phyloP scores from a whole-genome alignment of 345 rosid species.

The Salix brachista region DNA sequence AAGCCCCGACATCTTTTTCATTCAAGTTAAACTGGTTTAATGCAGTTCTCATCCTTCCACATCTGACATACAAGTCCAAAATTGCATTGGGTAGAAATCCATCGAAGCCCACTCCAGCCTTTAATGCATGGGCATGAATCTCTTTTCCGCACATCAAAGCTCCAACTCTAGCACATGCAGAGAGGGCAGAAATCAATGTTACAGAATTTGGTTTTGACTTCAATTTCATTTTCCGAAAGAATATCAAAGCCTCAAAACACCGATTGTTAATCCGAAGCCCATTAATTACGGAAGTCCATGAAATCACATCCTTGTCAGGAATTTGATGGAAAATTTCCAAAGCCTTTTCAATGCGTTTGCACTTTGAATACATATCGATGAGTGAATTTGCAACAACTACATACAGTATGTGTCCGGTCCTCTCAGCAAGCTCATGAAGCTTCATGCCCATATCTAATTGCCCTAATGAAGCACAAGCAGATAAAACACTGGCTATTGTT shows the following conservation, averaged over 20 bases:
- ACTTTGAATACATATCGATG: constrained; percentile 33
- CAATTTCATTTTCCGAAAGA: constrained; percentile 21
- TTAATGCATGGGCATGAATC: constrained; percentile 28
- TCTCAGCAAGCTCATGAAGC: constrained; percentile 25
- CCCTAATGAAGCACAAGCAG: constrained; percentile 24
- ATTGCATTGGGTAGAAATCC: constrained; percentile 30
- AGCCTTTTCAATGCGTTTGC: constrained; percentile 29
- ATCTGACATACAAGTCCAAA: constrained; percentile 30
- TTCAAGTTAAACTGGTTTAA: constrained; percentile 21
- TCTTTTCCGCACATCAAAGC: constrained; percentile 33
- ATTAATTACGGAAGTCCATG: constrained; percentile 28
- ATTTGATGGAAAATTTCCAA: constrained; percentile 26
- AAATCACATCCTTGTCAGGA: constrained; percentile 25
- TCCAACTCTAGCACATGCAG: constrained; percentile 32
- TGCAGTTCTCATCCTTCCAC: constrained; percentile 28
- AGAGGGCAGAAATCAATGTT: constrained; percentile 22
- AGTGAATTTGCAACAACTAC: constrained; percentile 25
- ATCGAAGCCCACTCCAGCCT: constrained; percentile 16
- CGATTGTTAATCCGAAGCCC: constrained; percentile 27
- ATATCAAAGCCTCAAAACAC: constrained; percentile 22
- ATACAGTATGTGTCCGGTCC: constrained; percentile 21
- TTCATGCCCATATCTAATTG: constrained; percentile 25
- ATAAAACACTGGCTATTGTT: constrained; percentile 27
- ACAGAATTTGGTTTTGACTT: constrained; percentile 23
- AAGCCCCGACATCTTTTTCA: constrained; percentile 24